phyloP scores from a whole-genome alignment of 257 asterid species.

The Jacaranda copaia region DNA sequence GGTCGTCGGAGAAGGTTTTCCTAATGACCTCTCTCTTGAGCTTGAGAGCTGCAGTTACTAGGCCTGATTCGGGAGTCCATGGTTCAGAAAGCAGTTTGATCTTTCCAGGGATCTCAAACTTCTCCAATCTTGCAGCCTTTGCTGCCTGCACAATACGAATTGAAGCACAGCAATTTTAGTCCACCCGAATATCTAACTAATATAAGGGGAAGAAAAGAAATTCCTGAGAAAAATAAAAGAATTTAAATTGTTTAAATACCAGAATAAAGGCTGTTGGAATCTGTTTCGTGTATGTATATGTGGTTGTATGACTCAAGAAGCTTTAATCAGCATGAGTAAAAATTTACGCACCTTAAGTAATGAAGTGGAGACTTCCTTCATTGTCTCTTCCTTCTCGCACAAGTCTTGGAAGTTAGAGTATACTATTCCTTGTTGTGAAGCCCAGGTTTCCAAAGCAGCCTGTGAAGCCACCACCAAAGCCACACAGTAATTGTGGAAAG shows the following conservation, averaged over 20 bases:
- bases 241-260: too few relatives aligned
- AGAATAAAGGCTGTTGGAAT: too few relatives aligned
- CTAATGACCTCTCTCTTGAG: slow-evolving; percentile 81
- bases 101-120: slow-evolving; percentile 82
- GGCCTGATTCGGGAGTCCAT: slow-evolving; percentile 96
- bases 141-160: slow-evolving; percentile 61
- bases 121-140: slow-evolving; percentile 80
- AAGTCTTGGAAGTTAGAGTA: slow-evolving; percentile 70
- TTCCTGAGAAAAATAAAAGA: not conserved
- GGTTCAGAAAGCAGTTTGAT: slow-evolving; percentile 80
- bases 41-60: slow-evolving; percentile 93
- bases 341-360: slow-evolving; percentile 66
- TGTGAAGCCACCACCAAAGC: slow-evolving; percentile 91
- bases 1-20: slow-evolving; percentile 78
- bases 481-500: slow-evolving; percentile 83
- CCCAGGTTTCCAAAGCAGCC: slow-evolving; percentile 82
- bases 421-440: slow-evolving; percentile 61
- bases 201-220: not conserved
- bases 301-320: not conserved
- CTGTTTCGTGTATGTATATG: too few relatives aligned
- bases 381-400: slow-evolving; percentile 68
- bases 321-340: not conserved
- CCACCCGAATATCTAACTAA: not conserved
- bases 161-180: not conserved
- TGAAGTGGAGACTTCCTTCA: slow-evolving; percentile 79